These are phyloP conservation scores for Zelopaecilomyces penicillatus DNA, from an alignment of 2,329 filamentous ascomycete genomes.

Conservation along the genomic window DNA sequence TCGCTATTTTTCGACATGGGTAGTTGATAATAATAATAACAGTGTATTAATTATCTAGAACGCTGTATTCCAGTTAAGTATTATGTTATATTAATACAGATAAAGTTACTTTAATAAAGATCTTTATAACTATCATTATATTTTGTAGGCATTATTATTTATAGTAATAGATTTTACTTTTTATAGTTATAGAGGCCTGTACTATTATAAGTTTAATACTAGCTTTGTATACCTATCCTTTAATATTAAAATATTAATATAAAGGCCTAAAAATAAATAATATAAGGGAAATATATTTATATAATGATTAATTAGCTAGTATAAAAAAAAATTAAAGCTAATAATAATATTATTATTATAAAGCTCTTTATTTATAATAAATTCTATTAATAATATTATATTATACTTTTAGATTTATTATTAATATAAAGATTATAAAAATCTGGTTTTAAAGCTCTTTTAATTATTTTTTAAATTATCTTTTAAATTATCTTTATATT, in stretches of 20 bases:
- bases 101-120: neutral
- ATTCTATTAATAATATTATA: neutral
- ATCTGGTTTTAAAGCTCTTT: neutral
- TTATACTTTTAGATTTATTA: neutral
- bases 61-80: no score
- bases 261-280: no score
- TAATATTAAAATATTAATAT: no score
- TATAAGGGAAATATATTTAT: no score
- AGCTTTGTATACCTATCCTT: no score
- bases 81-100: neutral
- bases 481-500: neutral
- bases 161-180: no score
- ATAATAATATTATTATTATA: no score
- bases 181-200: no score
- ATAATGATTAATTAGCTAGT: no score
- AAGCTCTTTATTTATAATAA: neutral
- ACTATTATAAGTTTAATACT: no score
- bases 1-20: neutral
- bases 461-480: neutral
- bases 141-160: no score
- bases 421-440: neutral
- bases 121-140: neutral
- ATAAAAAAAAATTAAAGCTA: no score
- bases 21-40: neutral
- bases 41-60: neutral